Conservation (phyloP, 2,329 filamentous ascomycete genomes). For the Didymellaceae sp. region DNA sequence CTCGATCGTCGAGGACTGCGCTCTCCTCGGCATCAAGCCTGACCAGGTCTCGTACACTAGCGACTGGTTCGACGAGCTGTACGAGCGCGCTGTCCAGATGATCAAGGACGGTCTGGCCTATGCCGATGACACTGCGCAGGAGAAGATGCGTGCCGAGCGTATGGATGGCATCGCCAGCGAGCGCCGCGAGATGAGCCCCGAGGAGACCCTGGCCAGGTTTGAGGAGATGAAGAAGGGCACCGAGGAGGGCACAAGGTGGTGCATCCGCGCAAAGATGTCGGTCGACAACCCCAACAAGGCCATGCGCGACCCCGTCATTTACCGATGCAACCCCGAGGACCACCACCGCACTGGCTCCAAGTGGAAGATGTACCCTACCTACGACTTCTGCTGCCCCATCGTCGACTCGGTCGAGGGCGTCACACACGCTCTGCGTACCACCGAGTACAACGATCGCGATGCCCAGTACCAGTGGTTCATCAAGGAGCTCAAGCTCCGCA, state of each 20-base stretch:
- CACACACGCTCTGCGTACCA: slow-evolving; percentile 82
- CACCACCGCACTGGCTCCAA: slow-evolving; percentile 80
- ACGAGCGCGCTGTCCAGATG: slow-evolving; percentile 82
- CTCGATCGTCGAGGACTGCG: slow-evolving; percentile 88
- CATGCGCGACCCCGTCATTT: slow-evolving; percentile 95
- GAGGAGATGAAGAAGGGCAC: slow-evolving; percentile 92
- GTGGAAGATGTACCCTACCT: slow-evolving; percentile 88
- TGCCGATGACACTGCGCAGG: slow-evolving; percentile 90
- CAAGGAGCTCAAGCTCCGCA: slow-evolving; percentile 73
- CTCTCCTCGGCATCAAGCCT: slow-evolving; percentile 88
- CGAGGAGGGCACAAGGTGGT: slow-evolving; percentile 80
- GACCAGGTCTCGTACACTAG: slow-evolving; percentile 89
- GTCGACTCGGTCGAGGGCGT: slow-evolving; percentile 82
- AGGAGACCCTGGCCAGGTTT: slow-evolving; percentile 86
- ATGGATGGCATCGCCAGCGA: slow-evolving; percentile 83
- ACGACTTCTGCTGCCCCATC: slow-evolving; percentile 85
- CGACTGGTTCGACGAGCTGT: slow-evolving; percentile 93
- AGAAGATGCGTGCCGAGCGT: slow-evolving; percentile 84
- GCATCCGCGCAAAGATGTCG: slow-evolving; percentile 93
- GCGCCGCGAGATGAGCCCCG: slow-evolving; percentile 76
- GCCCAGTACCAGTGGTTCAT: slow-evolving; percentile 88
- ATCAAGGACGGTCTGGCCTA: slow-evolving; percentile 90
- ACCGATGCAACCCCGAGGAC: slow-evolving; percentile 79
- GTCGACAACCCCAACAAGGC: slow-evolving; percentile 93
- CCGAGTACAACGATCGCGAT: slow-evolving; percentile 87